A percentile compares a stretch with the other conserved stretches of the same genome.
These are phyloP conservation scores for Paracoccidioides lutzii DNA, from an alignment of 2,329 filamentous ascomycete genomes.

Conservation along the genomic window DNA sequence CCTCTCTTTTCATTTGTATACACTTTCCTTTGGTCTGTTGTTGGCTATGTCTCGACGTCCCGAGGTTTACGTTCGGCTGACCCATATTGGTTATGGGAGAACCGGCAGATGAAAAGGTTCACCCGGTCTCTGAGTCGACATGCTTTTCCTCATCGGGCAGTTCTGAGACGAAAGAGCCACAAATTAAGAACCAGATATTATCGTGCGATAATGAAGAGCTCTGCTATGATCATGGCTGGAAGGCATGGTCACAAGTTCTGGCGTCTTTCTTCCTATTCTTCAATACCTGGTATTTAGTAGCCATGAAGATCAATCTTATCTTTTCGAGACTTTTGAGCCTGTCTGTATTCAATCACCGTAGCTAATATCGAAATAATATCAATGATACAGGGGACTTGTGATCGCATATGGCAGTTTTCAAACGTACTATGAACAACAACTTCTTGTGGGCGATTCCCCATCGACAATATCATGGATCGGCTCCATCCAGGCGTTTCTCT, in stretches of 20 bases:
- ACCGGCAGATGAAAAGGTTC: not conserved
- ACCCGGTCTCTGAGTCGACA: not conserved
- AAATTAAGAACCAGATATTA: conserved; percentile 2
- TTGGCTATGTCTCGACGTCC: not conserved
- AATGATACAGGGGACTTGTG: conserved; percentile 33
- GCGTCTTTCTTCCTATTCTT: conserved; percentile 37
- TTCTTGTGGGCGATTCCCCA: conserved; percentile 29
- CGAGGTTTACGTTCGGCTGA: not conserved
- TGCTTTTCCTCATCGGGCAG: conserved; percentile 1
- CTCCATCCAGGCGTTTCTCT: conserved; percentile 39
- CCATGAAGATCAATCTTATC: not conserved
- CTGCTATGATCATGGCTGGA: conserved; percentile 12
- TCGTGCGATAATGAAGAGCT: conserved; percentile 8
- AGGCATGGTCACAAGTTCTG: conserved; percentile 35
- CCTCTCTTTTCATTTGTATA: not conserved
- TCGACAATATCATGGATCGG: conserved; percentile 43
- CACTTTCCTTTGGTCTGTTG: not conserved
- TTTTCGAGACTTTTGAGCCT: not conserved
- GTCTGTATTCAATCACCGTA: not conserved
- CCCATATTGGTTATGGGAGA: not conserved
- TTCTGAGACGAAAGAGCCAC: not conserved
- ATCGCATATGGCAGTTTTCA: conserved; percentile 43
- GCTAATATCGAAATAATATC: not conserved
- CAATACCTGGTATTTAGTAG: conserved; percentile 33
- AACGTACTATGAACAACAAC: conserved; percentile 37